These are phyloP conservation scores for Baudoinia panamericana DNA, from an alignment of 495 filamentous ascomycete genomes.

Conservation along the genomic window DNA sequence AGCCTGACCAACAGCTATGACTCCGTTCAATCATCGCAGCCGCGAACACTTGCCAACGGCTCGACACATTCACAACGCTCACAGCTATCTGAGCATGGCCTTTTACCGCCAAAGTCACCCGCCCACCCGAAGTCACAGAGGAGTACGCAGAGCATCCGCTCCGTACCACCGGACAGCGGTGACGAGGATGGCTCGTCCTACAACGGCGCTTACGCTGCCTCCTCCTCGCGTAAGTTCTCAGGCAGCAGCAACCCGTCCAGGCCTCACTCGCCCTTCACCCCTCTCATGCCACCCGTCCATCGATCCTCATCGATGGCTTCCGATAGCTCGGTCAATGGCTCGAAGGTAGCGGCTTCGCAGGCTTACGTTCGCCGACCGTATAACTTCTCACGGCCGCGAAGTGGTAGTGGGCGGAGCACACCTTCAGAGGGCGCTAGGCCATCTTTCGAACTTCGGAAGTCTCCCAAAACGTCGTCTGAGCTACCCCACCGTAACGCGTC, in stretches of 20 bases:
- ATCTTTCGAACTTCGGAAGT: conserved; percentile 17
- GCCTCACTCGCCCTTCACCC: conserved; percentile 52
- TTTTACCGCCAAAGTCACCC: conserved; percentile 47
- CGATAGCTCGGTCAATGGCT: conserved; percentile 51
- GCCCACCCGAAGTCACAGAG: conserved; percentile 23
- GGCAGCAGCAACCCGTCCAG: conserved; percentile 39
- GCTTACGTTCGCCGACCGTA: conserved; percentile 44
- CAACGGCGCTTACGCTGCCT: neutral
- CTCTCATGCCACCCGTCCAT: conserved; percentile 39
- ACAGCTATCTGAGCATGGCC: conserved; percentile 29
- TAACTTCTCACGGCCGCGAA: conserved; percentile 87
- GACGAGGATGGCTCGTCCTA: conserved; percentile 38
- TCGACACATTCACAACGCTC: conserved; percentile 17
- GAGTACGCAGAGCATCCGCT: conserved; percentile 44
- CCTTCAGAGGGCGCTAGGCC: conserved; percentile 16
- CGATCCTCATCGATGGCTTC: conserved; percentile 76
- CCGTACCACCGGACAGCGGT: conserved; percentile 45
- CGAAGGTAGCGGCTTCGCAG: conserved; percentile 37
- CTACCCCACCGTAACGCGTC: conserved; percentile 43
- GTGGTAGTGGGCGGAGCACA: conserved; percentile 40
- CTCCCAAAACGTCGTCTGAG: conserved; percentile 33
- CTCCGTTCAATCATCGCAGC: conserved; percentile 26
- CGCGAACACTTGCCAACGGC: conserved; percentile 20
- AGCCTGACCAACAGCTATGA: conserved; percentile 22
- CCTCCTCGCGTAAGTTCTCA: conserved; percentile 26